Evolutionary conservation across 2,329 filamentous ascomycete species (phyloP).

Genomic region (Dryadomyces sulphureus): DNA sequence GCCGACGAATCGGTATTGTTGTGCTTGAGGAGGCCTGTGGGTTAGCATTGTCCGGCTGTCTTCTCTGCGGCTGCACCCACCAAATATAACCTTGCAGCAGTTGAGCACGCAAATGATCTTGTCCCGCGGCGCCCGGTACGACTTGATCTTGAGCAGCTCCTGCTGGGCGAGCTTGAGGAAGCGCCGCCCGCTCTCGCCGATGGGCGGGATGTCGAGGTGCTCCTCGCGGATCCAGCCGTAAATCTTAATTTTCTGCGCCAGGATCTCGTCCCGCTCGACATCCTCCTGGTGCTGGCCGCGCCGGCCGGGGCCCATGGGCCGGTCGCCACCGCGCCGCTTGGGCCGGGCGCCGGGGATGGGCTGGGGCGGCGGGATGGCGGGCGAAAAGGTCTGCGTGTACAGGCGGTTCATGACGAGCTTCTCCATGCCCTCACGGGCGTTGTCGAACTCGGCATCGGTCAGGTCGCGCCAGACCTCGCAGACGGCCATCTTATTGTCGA

Average conservation of each 20-base stretch:
- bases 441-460: conserved; percentile 94
- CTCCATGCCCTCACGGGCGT: conserved; percentile 97
- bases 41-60: background rate
- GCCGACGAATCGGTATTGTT: conserved; percentile 88
- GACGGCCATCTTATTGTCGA: conserved; percentile 93
- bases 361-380: conserved; percentile 72
- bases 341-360: conserved; percentile 55
- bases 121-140: conserved; percentile 89
- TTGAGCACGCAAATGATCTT: conserved; percentile 98
- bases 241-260: conserved; percentile 91
- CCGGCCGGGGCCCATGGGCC: conserved; percentile 63
- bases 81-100: conserved; percentile 98
- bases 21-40: conserved; percentile 70
- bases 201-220: conserved; percentile 79
- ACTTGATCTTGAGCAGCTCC: conserved; percentile 91
- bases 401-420: conserved; percentile 98
- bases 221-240: conserved; percentile 91
- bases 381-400: conserved; percentile 92
- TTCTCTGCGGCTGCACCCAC: conserved; percentile 29
- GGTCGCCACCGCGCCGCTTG: conserved; percentile 52
- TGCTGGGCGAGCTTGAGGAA: conserved; percentile 85
- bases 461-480: conserved; percentile 96
- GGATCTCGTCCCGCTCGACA: conserved; percentile 88
- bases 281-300: conserved; percentile 95
- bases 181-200: conserved; percentile 72